Evolutionary conservation across 2,329 filamentous ascomycete genomes (phyloP), one percentile per base, ranked within the genome.

Genomic region (Laburnicola sp.): DNA sequence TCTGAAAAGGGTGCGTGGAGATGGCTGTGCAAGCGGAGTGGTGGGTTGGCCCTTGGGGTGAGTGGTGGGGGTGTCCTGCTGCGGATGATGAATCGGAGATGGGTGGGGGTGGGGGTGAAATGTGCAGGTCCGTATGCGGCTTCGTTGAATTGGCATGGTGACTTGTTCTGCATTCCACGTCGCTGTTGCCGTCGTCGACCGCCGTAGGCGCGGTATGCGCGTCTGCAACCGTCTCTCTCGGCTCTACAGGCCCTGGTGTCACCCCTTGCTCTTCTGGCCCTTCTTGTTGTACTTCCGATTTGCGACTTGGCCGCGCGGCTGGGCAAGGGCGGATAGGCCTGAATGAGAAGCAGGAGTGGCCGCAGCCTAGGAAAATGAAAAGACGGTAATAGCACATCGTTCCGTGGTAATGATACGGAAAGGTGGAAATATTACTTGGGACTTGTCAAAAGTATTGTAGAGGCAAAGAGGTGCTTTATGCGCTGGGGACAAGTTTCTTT

Each of bases 311-410:
- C 31, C 42, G 42, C 11, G 65, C 62, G 44, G 64, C 48, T 27
- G 60, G 62, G 56, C 75, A 78, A 47, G 60, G 63, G 30, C 68
- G 58, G 28, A 75, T 50, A 3, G 74, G 73, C 10, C 50, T 58
- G 0, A 60, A 51, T 31, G 70, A 66, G 49, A 69, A 68, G 9
- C 60, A 62, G 11, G 70, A 69, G 59, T 78, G 76, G 21, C 75
- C 75, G 62, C 75, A 78, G 28, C 64, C 68, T 6, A 69, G 52
- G 60, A 74, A 77, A 50, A 77, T 72, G 60, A 66, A 71, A 28
- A 74, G 67, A 34, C 65, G 70, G 58, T 77, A 74, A 56, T 73
- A 75, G 63, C 75, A 77, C 75, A 78, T 78, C 3, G 30, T 27
- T 27, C 26, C 10, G 22, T 25, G 21, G 22, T 4, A 51, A 35